A percentile compares a stretch with the other conserved stretches of the same genome.
phyloP scores from a whole-genome alignment of 2,329 filamentous ascomycete species.

The Phyllosticta citriasiana region DNA sequence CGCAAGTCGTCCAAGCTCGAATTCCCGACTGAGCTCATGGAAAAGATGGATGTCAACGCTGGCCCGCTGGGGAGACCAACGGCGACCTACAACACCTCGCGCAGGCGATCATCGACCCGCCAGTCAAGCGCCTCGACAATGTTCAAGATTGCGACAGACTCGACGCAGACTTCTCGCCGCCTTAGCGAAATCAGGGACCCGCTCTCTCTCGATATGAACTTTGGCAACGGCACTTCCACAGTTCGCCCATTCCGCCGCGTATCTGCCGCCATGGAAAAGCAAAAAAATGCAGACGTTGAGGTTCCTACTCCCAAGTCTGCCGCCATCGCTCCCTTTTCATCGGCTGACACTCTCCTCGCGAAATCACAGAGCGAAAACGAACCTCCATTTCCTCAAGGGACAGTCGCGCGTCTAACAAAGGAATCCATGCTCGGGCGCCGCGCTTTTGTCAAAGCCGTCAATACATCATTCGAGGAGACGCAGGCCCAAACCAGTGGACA shows the following conservation, averaged over 20 bases:
- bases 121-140: constrained; percentile 31
- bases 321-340: constrained; percentile 3
- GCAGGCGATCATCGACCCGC: constrained; percentile 22
- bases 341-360: constrained; percentile 3
- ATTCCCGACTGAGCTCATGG: constrained; percentile 26
- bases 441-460: constrained; percentile 70
- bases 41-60: constrained; percentile 34
- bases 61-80: constrained; percentile 30
- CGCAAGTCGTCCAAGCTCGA: constrained; percentile 37
- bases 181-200: constrained; percentile 54
- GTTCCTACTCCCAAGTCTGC: constrained; percentile 1
- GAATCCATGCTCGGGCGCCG: constrained; percentile 75
- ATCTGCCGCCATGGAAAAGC: constrained; percentile 46
- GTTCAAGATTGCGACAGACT: constrained; percentile 28
- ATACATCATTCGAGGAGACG: constrained; percentile 73
- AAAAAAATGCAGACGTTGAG: background rate
- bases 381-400: constrained; percentile 38
- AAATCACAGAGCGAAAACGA: constrained; percentile 46
- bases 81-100: constrained; percentile 27
- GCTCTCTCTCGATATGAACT: constrained; percentile 80
- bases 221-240: constrained; percentile 86
- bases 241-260: constrained; percentile 86
- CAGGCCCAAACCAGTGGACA: constrained; percentile 65
- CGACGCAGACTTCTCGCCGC: constrained; percentile 33
- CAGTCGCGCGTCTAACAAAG: constrained; percentile 43